Percentiles rank a stretch among this genome's conserved stretches.
phyloP scores from a whole-genome alignment of 139 green algal species.

The Nannochloris sp. region DNA sequence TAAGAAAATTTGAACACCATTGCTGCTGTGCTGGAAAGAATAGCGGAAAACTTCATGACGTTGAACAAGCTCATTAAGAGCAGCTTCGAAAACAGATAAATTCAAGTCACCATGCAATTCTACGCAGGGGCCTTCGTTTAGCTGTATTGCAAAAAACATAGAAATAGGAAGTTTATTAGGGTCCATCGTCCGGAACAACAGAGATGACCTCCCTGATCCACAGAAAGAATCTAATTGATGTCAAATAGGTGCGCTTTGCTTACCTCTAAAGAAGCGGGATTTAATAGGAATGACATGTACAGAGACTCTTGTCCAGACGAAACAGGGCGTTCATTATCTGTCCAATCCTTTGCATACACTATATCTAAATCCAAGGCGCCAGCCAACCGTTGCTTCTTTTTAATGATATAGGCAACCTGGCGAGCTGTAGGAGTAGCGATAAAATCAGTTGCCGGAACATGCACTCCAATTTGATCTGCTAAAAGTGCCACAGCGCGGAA shows the following conservation, averaged over 20 bases:
- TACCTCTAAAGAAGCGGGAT: too few relatives aligned
- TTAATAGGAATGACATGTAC: too few relatives aligned
- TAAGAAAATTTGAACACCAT: background rate
- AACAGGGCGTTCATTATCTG: background rate
- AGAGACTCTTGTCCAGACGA: background rate
- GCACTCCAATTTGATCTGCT: background rate
- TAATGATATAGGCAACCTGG: background rate
- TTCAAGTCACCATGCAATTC: too few relatives aligned
- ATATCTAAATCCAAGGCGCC: background rate
- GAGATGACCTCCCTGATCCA: too few relatives aligned
- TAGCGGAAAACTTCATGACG: background rate
- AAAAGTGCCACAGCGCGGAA: background rate
- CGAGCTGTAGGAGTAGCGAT: background rate
- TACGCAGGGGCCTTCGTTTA: too few relatives aligned
- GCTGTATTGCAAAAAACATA: too few relatives aligned
- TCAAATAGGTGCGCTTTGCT: too few relatives aligned
- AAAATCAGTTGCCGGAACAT: background rate
- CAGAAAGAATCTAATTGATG: too few relatives aligned
- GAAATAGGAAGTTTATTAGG: too few relatives aligned
- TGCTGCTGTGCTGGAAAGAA: background rate
- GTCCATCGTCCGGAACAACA: too few relatives aligned
- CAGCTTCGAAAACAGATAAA: too few relatives aligned
- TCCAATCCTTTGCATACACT: background rate
- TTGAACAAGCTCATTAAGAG: background rate
- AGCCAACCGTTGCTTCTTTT: background rate